phyloP scores from a whole-genome alignment of 208 protist species.

The Acanthamoeba royreba region DNA sequence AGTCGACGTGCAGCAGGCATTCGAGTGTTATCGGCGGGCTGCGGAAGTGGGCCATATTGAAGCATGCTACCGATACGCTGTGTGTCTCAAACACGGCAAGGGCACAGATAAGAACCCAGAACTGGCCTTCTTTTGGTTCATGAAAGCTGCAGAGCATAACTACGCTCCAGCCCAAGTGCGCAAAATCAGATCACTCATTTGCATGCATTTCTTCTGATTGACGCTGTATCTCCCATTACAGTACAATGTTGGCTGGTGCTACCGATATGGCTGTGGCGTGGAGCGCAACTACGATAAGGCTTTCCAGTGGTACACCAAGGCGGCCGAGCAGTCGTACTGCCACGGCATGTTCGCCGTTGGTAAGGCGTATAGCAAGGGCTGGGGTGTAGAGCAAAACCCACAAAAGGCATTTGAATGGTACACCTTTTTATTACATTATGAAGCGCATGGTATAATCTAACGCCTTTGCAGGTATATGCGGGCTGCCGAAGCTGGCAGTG shows the following conservation, averaged over 20 bases:
- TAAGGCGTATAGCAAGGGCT: conserved; percentile 1
- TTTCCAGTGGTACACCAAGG: background rate
- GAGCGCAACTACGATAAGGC: background rate
- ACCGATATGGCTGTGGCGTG: background rate
- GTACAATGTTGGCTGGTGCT: conserved; percentile 5
- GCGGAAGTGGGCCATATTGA: background rate
- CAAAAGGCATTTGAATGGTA: background rate
- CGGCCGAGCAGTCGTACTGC: background rate
- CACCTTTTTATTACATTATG: background rate
- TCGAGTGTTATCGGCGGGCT: background rate
- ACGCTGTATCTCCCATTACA: background rate
- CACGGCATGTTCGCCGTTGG: background rate
- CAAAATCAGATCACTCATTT: too few relatives aligned
- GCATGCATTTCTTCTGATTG: background rate
- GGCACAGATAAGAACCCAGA: background rate
- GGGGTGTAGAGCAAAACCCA: background rate
- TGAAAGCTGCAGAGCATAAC: background rate
- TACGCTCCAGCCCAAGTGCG: background rate
- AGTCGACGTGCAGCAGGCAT: background rate
- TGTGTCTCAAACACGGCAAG: background rate
- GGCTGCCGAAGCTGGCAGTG: background rate
- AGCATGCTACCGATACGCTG: background rate
- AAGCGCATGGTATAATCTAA: background rate
- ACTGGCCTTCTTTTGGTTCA: background rate
- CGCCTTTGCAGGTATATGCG: background rate